A percentile compares a stretch with the other conserved stretches of the same genome.
These are phyloP conservation scores for Aegle marmelos DNA, from an alignment of 345 rosid genomes.

Conservation along the genomic window DNA sequence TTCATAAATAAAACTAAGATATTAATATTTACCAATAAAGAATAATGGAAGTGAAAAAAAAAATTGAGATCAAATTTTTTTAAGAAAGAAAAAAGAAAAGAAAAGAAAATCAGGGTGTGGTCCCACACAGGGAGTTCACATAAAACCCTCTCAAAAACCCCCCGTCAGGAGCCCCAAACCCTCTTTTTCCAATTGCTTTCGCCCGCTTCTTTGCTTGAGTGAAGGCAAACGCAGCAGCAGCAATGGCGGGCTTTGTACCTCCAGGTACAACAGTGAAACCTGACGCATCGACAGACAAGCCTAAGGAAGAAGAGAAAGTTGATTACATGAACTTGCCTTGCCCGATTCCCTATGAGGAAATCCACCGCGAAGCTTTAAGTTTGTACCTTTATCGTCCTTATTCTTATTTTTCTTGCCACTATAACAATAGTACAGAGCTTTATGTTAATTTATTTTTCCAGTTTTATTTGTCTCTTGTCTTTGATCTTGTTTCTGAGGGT, in stretches of 20 bases:
- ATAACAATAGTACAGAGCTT: constrained; percentile 3
- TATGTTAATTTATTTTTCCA: neutral
- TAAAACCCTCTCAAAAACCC: constrained; percentile 18
- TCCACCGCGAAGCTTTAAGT: constrained; percentile 94
- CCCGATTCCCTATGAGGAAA: constrained; percentile 88
- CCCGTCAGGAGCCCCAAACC: neutral
- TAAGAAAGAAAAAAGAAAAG: neutral
- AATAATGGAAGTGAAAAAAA: neutral
- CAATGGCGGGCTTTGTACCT: constrained; percentile 60
- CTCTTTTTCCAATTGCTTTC: neutral
- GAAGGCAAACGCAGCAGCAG: constrained; percentile 9
- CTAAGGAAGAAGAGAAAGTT: constrained; percentile 46
- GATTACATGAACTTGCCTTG: constrained; percentile 81
- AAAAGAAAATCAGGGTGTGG: neutral
- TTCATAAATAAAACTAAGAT: neutral
- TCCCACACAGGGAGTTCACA: constrained; percentile 6
- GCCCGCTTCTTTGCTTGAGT: neutral
- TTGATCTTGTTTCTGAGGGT: neutral
- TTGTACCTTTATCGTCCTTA: constrained; percentile 21
- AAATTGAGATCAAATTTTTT: too few species aligned
- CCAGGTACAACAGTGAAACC: constrained; percentile 27
- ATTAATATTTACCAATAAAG: neutral
- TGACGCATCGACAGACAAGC: constrained; percentile 22
- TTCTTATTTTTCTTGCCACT: neutral
- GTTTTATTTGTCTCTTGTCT: neutral